Evolutionary conservation across 805 yeast species (phyloP), one percentile per base, ranked within the genome.

Genomic region (Zygosaccharomyces bailii): DNA sequence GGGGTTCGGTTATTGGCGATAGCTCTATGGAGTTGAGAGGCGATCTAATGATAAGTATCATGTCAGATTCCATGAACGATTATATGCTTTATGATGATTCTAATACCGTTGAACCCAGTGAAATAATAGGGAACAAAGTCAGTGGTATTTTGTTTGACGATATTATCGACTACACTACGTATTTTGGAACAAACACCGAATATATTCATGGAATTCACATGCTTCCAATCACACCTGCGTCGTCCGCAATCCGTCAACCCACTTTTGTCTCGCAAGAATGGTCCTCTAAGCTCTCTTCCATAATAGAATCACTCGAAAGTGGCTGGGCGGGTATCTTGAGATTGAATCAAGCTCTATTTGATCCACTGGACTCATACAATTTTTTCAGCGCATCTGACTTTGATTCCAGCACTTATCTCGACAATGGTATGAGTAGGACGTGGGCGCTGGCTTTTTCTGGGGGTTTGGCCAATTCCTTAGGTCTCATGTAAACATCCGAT

Each of bases 131-230:
- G 7, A 84, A 84, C 62, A 78, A 76, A 53, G 89, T 82, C 7
- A 63, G 79, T 23, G 91, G 91, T 5, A 82, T 84, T 46, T 61
- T 78, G 36, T 82, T 82, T 62, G 89, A 84, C 58, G 83, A 84
- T 66, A 82, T 83, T 57, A 69, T 81, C 45, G 86, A 79, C 56
- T 81, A 84, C 66, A 76, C 86, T 5, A 84, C 90, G 2, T 84
- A 78, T 56, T 84, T 84, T 57, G 89, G 89, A 4, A 58, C 67
- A 47, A 67, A 74, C 43, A 65, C 68, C 32, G 82, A 82, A 61
- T 84, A 78, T 55, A 82, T 82, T 42, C 87, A 84, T 53, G 91
- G 91, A 4, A 84, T 84, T 48, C 89, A 84, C 60, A 84, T 84
- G 89, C 58, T 84, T 30, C 90, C 90, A 17, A 67, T 78, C 70